Evolutionary conservation across 2,329 filamentous ascomycete genomes (phyloP).

Genomic region (Xylaria digitata): DNA sequence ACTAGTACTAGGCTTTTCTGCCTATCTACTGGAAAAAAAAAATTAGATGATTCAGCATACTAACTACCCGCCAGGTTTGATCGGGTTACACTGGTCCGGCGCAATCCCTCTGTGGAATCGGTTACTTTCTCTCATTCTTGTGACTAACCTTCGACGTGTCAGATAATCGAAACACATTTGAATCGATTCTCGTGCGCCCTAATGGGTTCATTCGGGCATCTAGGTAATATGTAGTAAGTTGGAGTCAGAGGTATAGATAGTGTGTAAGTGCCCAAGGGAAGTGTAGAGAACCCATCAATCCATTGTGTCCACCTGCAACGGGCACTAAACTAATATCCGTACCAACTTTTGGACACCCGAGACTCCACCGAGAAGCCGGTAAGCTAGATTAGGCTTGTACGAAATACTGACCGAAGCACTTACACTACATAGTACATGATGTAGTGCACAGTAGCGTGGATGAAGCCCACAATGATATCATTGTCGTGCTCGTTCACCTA

Average conservation of each 20-base stretch:
- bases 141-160: background rate
- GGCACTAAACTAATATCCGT: conserved; percentile 29
- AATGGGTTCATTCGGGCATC: conserved; percentile 6
- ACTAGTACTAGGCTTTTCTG: background rate
- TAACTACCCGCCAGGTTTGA: background rate
- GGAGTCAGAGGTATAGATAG: background rate
- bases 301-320: conserved; percentile 21
- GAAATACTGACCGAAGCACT: background rate
- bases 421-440: background rate
- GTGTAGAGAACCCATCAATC: conserved; percentile 16
- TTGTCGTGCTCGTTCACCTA: background rate
- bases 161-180: background rate
- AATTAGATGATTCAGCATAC: background rate
- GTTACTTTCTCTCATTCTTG: background rate
- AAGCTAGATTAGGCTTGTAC: background rate
- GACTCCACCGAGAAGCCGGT: conserved; percentile 12
- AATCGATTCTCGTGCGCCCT: background rate
- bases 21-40: background rate
- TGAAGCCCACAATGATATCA: background rate
- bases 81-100: background rate
- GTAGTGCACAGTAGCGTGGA: background rate
- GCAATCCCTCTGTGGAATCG: background rate
- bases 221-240: conserved; percentile 7
- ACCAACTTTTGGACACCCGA: background rate
- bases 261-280: conserved; percentile 6